Evolutionary conservation across 2,329 filamentous ascomycete genomes (phyloP).

Genomic region (Eutypella sp.): DNA sequence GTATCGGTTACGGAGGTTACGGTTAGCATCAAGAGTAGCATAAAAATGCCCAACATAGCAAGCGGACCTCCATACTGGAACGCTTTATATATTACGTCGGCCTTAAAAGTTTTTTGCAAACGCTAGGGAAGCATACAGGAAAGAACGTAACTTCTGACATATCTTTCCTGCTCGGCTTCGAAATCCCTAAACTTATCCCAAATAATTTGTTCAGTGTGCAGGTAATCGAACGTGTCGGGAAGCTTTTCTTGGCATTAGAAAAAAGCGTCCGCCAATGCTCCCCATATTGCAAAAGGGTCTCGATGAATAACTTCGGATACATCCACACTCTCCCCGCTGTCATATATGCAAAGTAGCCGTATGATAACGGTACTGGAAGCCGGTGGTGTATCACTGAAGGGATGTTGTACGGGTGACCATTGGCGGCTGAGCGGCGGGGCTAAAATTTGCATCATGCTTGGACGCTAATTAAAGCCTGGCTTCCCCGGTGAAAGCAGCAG

Average conservation of each 20-base stretch:
- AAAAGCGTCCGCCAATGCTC: not conserved
- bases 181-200: not conserved
- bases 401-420: too few species aligned
- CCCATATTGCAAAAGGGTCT: not conserved
- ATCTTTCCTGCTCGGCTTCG: slow-evolving; percentile 1
- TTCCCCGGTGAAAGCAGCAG: too few species aligned
- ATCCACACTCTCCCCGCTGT: not conserved
- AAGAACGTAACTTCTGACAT: slow-evolving; percentile 3
- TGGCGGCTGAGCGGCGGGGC: too few species aligned
- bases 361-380: not conserved
- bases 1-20: slow-evolving; percentile 5
- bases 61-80: slow-evolving; percentile 4
- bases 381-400: too few species aligned
- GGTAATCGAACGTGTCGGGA: not conserved
- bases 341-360: not conserved
- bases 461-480: too few species aligned
- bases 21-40: slow-evolving; percentile 5
- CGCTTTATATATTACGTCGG: slow-evolving; percentile 1
- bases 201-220: not conserved
- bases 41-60: slow-evolving; percentile 3
- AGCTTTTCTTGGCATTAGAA: not conserved
- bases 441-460: too few species aligned
- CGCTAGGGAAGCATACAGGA: slow-evolving; percentile 1
- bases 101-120: not conserved
- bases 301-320: not conserved